Conservation (phyloP, 2,329 filamentous ascomycete genomes). For the Calonectria leucothoes region DNA sequence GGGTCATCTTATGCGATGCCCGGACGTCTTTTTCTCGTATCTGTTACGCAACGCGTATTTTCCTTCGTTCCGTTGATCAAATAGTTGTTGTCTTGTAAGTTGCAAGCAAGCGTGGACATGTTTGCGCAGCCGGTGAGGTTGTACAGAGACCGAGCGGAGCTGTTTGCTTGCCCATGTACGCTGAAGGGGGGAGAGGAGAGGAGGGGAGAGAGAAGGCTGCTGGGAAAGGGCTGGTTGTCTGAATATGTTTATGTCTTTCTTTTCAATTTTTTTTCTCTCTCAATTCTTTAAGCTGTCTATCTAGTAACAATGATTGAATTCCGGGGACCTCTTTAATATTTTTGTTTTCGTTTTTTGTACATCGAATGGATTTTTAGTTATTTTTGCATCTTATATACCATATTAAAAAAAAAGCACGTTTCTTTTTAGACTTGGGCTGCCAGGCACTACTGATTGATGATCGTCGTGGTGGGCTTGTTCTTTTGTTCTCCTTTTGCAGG, state of each 20-base stretch:
- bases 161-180: conserved; percentile 28
- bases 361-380: neutral
- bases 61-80: conserved; percentile 4
- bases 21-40: neutral
- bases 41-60: conserved; percentile 7
- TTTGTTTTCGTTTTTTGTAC: neutral
- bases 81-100: conserved; percentile 9
- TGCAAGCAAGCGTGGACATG: neutral
- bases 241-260: conserved; percentile 14
- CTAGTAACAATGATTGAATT: neutral
- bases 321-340: neutral
- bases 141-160: conserved; percentile 17
- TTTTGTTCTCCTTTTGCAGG: neutral
- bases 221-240: conserved; percentile 25
- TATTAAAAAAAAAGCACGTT: neutral
- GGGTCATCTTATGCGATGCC: conserved; percentile 25
- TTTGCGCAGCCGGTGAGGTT: neutral
- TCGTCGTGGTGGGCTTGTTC: too few species aligned
- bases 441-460: too few species aligned
- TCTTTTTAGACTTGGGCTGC: neutral
- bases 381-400: neutral
- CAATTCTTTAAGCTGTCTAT: neutral
- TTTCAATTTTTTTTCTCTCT: conserved; percentile 17
- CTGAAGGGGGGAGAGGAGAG: neutral
- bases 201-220: too few species aligned